These are phyloP conservation scores for Stylosanthes scabra DNA, from an alignment of 331 rosid genomes.

Conservation along the genomic window DNA sequence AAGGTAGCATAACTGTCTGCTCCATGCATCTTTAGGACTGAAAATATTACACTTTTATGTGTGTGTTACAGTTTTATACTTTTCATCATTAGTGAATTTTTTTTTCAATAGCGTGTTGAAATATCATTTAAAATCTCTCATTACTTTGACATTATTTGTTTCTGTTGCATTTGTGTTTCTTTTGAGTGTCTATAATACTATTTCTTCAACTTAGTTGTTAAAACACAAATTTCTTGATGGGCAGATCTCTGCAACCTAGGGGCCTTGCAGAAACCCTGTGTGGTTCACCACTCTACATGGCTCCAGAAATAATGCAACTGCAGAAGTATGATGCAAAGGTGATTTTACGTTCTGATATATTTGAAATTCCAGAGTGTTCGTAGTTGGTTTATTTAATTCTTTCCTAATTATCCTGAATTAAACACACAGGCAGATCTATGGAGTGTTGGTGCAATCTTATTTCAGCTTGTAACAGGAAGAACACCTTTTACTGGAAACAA, in stretches of 20 bases:
- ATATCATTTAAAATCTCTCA: conserved; percentile 13
- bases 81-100: background rate
- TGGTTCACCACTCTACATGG: conserved; percentile 99
- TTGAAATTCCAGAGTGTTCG: conserved; percentile 13
- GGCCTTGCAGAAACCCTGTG: conserved; percentile 99
- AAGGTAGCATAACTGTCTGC: conserved; percentile 58
- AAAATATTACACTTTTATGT: background rate
- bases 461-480: conserved; percentile 91
- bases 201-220: conserved; percentile 32
- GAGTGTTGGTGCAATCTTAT: conserved; percentile 97
- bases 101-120: conserved; percentile 16
- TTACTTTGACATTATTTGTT: conserved; percentile 23
- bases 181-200: background rate
- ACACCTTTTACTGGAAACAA: conserved; percentile 95
- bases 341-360: conserved; percentile 40
- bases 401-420: conserved; percentile 55
- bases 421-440: conserved; percentile 99
- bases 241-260: conserved; percentile 91
- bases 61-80: conserved; percentile 25
- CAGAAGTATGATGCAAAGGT: conserved; percentile 99
- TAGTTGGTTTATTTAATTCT: conserved; percentile 18
- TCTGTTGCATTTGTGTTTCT: conserved; percentile 2
- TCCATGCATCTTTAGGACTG: conserved; percentile 15
- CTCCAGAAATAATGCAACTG: conserved; percentile 99
- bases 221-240: conserved; percentile 36